Percentiles rank a stretch among this genome's conserved stretches.
These are phyloP conservation scores for Kwoniella europaea DNA, from an alignment of 768 basidiomycete genomes.

Conservation along the genomic window DNA sequence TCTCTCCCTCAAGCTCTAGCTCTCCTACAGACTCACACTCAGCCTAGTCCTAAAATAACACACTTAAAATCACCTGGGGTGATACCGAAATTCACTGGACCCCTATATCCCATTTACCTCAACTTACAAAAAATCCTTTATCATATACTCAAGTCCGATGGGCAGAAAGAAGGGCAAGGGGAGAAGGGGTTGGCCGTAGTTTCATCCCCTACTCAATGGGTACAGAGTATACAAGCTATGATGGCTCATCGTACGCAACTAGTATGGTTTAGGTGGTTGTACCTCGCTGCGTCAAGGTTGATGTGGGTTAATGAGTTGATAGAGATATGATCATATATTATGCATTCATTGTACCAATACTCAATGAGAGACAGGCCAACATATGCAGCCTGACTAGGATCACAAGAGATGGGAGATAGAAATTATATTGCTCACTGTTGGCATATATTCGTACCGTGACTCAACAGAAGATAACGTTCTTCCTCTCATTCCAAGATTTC, in stretches of 20 bases:
- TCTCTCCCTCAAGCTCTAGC: constrained; percentile 68
- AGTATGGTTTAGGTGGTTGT: constrained; percentile 87
- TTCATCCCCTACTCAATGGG: constrained; percentile 66
- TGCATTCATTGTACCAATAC: too few relatives aligned
- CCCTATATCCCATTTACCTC: constrained; percentile 26
- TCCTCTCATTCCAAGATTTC: too few relatives aligned
- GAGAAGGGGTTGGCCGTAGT: constrained; percentile 57
- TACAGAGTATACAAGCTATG: constrained; percentile 71
- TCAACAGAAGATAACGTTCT: too few relatives aligned
- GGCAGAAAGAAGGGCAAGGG: background rate
- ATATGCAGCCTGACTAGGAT: background rate
- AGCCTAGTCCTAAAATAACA: constrained; percentile 22
- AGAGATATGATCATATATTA: background rate
- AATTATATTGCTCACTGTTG: too few relatives aligned
- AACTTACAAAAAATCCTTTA: background rate
- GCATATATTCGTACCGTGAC: too few relatives aligned
- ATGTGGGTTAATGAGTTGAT: constrained; percentile 92
- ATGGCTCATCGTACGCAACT: constrained; percentile 73
- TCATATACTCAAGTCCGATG: background rate
- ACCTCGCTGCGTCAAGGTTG: constrained; percentile 77
- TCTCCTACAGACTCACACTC: constrained; percentile 59
- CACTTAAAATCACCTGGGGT: constrained; percentile 40
- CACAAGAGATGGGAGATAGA: too few relatives aligned
- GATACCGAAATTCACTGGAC: constrained; percentile 47
- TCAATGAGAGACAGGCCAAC: too few relatives aligned